phyloP scores from a whole-genome alignment of 768 basidiomycete genomes.

The Pisolithus albus region DNA sequence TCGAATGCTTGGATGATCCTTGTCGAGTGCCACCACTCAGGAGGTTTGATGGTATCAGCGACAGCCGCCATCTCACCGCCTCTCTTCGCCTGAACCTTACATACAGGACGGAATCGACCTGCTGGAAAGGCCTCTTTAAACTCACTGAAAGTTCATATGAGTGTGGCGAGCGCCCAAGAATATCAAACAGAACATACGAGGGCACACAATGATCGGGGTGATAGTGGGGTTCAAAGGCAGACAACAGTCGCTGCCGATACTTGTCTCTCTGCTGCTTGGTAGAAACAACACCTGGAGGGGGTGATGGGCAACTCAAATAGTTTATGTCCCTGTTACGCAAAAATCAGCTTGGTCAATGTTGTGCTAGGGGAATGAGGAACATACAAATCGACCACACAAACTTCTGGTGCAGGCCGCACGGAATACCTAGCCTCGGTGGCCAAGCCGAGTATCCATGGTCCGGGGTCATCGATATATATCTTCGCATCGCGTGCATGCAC shows the following conservation, averaged over 20 bases:
- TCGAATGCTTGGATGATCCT: slow-evolving; percentile 90
- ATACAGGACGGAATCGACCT: slow-evolving; percentile 83
- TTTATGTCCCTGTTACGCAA: slow-evolving; percentile 59
- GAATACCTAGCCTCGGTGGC: slow-evolving; percentile 81
- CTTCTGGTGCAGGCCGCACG: slow-evolving; percentile 67
- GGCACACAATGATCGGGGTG: slow-evolving; percentile 85
- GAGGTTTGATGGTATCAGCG: slow-evolving; percentile 84
- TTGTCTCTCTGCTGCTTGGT: slow-evolving; percentile 74
- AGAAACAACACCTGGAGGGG: slow-evolving; percentile 69
- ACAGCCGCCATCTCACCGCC: slow-evolving; percentile 74
- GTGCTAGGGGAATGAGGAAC: slow-evolving; percentile 19
- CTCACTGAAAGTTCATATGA: slow-evolving; percentile 46
- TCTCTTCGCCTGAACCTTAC: slow-evolving; percentile 83
- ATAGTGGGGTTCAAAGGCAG: slow-evolving; percentile 80
- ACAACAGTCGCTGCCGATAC: slow-evolving; percentile 64
- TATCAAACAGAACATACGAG: slow-evolving; percentile 34
- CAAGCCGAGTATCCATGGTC: slow-evolving; percentile 92
- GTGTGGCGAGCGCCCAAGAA: neutral
- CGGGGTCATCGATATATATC: slow-evolving; percentile 93
- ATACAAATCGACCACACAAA: slow-evolving; percentile 83
- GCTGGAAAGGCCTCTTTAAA: slow-evolving; percentile 95
- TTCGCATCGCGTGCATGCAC: slow-evolving; percentile 87
- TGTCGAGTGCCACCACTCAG: slow-evolving; percentile 93
- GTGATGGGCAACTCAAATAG: slow-evolving; percentile 77
- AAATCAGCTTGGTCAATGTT: slow-evolving; percentile 2